Conservation (phyloP, 441 rosid genomes). For the Gossypium davidsonii region DNA sequence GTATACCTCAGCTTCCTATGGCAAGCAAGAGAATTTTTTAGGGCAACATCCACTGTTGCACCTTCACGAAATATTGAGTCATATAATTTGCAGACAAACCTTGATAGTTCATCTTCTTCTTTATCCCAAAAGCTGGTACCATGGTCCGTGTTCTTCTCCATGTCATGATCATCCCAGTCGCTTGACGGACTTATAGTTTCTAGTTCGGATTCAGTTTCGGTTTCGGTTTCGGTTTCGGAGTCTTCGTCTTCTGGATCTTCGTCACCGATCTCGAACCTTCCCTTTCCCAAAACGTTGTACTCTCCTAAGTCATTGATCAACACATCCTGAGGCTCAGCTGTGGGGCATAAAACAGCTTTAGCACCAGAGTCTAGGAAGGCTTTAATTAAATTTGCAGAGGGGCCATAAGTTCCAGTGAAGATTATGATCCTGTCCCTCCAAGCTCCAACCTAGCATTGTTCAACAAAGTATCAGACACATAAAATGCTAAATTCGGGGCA, state of each 20-base stretch:
- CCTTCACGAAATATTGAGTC: conserved; percentile 67
- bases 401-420: conserved; percentile 80
- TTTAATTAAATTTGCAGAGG: conserved; percentile 55
- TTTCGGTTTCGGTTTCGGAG: conserved; percentile 13
- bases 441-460: conserved; percentile 63
- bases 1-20: conserved; percentile 61
- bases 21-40: conserved; percentile 56
- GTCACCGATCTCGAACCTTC: conserved; percentile 84
- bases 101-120: conserved; percentile 66
- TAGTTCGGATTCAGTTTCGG: not conserved
- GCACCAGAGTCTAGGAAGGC: conserved; percentile 89
- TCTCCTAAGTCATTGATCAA: conserved; percentile 49
- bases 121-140: conserved; percentile 58
- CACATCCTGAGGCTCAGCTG: conserved; percentile 60
- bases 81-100: conserved; percentile 57
- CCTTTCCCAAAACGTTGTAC: conserved; percentile 45
- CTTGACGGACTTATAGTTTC: conserved; percentile 64
- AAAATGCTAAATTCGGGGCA: not conserved
- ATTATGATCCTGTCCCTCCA: conserved; percentile 94
- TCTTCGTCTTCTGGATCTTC: conserved; percentile 69
- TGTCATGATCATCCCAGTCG: conserved; percentile 93
- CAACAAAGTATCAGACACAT: conserved; percentile 3
- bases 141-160: conserved; percentile 38
- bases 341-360: conserved; percentile 70
- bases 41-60: conserved; percentile 54